Base-by-base conservation (phyloP, 768 basidiomycete species). In the Hericium alpestre region DNA sequence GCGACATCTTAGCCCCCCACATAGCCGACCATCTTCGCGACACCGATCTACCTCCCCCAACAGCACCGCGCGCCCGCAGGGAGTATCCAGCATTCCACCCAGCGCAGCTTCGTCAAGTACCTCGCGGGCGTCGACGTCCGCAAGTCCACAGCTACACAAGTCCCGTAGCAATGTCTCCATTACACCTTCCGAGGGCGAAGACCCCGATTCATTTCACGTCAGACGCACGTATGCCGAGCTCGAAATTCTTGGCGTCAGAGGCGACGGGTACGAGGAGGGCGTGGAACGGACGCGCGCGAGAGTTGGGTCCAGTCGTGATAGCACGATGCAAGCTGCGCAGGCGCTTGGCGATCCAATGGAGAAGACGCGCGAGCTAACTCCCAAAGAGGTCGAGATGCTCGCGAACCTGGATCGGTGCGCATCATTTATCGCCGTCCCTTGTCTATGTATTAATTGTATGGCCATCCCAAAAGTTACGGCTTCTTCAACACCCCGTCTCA, bases 241-340 rank as follows among this genome's bases (percentile, higher is more conserved):
- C n/a, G 92, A 97, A 51, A 73, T 79, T 10, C 79, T 79, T 46
- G 95, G 95, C n/a, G 94, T 97, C 39, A 87, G 83, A 66, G 93
- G 94, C 2, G 95, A 98, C 66, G 95, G 95, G 0, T 91, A 84
- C 70, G 89, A 92, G 64, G 93, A 95, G 62, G 95, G 95, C 39
- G 79, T 95, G 7, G 95, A 98, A 71, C 83, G 92, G 39, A 98
- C 94, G 25, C 79, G 95, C 58, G 88, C 90, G 22, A 75, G 87
- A 64, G 68, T 83, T 60, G 77, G 79, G 53, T 65, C 65, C 18
- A 82, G 74, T 63, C 73, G 79, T 63, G 74, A 75, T 12, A 86
- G 80, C 61, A 86, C 87, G 61, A 62, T 81, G 38, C 74, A 78
- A 56, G 81, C 83, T 0, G 76, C 77, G 49, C 73, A 77, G 41